Percentiles rank a stretch among this genome's conserved stretches.
phyloP scores from a whole-genome alignment of 805 yeast genomes.

The Myxozyma melibiosi region DNA sequence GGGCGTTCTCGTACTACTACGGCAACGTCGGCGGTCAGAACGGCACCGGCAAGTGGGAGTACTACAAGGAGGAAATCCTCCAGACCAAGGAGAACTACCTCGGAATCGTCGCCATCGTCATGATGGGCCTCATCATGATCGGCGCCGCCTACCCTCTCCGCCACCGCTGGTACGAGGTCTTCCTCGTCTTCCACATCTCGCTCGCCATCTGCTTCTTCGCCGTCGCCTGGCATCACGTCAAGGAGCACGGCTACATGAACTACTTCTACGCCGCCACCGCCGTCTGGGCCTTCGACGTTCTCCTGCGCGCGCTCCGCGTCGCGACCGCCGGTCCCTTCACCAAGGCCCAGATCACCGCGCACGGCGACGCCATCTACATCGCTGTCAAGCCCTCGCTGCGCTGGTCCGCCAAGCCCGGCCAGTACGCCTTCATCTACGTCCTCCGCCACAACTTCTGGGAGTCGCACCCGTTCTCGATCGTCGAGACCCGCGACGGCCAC shows the following conservation, averaged over 20 bases:
- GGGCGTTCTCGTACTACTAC: slow-evolving; percentile 54
- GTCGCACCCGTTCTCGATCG: slow-evolving; percentile 19
- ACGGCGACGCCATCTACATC: slow-evolving; percentile 21
- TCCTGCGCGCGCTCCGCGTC: slow-evolving; percentile 58
- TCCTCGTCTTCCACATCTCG: slow-evolving; percentile 57
- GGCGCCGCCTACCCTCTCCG: slow-evolving; percentile 58
- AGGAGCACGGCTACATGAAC: slow-evolving; percentile 55
- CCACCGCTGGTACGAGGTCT: slow-evolving; percentile 58
- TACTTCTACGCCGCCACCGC: slow-evolving; percentile 58
- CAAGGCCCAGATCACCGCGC: slow-evolving; percentile 37
- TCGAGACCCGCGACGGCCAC: slow-evolving; percentile 9
- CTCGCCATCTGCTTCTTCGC: slow-evolving; percentile 56
- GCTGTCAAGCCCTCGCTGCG: slow-evolving; percentile 16
- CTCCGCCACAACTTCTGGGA: slow-evolving; percentile 22
- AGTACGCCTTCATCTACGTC: slow-evolving; percentile 29
- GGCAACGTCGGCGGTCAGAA: slow-evolving; percentile 33
- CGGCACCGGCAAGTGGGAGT: slow-evolving; percentile 39
- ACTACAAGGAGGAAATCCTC: slow-evolving; percentile 36
- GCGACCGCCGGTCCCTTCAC: slow-evolving; percentile 54
- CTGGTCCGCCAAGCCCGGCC: slow-evolving; percentile 8
- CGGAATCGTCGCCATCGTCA: slow-evolving; percentile 48
- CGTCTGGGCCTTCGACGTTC: slow-evolving; percentile 72
- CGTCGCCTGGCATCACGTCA: slow-evolving; percentile 36
- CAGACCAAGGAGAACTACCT: slow-evolving; percentile 22
- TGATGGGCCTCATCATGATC: slow-evolving; percentile 37